A percentile compares a stretch with the other conserved stretches of the same genome.
phyloP scores from a whole-genome alignment of 371 early-diverging fungal species.

The Mucor mucedo region DNA sequence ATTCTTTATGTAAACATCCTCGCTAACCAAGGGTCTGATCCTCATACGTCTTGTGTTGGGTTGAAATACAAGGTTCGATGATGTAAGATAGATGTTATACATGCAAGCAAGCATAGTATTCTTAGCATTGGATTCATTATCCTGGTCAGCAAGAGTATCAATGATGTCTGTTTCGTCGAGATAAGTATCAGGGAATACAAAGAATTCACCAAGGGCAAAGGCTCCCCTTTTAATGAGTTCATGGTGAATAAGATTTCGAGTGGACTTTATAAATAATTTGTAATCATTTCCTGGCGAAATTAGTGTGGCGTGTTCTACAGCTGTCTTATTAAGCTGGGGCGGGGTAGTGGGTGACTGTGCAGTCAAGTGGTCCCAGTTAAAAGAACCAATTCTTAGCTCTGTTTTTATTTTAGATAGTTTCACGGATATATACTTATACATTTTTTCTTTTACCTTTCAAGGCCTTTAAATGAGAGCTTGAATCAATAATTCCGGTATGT shows the following conservation, averaged over 20 bases:
- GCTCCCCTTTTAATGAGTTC: slow-evolving; percentile 29
- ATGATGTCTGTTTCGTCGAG: slow-evolving; percentile 5
- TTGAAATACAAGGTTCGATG: slow-evolving; percentile 44
- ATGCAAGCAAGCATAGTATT: slow-evolving; percentile 32
- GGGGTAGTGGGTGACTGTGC: slow-evolving; percentile 5
- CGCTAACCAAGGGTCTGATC: slow-evolving; percentile 21
- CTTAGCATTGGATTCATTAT: neutral
- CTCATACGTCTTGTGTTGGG: slow-evolving; percentile 37
- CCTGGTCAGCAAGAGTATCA: neutral
- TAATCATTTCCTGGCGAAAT: slow-evolving; percentile 35
- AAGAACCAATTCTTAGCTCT: slow-evolving; percentile 42
- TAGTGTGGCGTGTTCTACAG: slow-evolving; percentile 14
- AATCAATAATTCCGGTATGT: slow-evolving; percentile 36
- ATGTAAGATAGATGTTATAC: slow-evolving; percentile 43
- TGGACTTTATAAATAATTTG: slow-evolving; percentile 38
- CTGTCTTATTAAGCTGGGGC: neutral
- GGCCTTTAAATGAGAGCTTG: slow-evolving; percentile 20
- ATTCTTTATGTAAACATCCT: slow-evolving; percentile 24
- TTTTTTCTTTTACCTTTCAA: slow-evolving; percentile 32
- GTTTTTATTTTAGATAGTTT: neutral
- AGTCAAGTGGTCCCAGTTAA: slow-evolving; percentile 39
- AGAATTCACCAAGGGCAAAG: slow-evolving; percentile 41
- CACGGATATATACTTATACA: neutral
- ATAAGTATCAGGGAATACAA: slow-evolving; percentile 26
- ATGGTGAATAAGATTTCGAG: slow-evolving; percentile 35